Conservation (phyloP, 352 stramenopile genomes). For the Pythium volutum region DNA sequence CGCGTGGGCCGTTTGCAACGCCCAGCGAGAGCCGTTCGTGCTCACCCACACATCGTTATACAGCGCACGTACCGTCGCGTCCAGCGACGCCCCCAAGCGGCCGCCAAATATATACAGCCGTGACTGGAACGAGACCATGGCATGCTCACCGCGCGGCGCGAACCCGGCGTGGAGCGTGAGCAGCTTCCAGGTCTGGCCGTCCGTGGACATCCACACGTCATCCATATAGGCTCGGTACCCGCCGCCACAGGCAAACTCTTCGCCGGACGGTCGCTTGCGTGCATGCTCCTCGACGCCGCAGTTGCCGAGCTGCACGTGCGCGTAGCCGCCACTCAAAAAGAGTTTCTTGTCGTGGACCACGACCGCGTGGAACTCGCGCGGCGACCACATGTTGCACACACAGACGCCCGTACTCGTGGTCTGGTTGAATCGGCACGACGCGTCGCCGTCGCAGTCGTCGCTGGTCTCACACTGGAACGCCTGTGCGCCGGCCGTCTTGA, state of each 20-base stretch:
- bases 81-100: conserved; percentile 33
- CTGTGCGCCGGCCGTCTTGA: conserved; percentile 38
- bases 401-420: conserved; percentile 44
- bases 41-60: conserved; percentile 75
- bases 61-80: conserved; percentile 26
- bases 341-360: conserved; percentile 36
- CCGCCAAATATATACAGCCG: conserved; percentile 59
- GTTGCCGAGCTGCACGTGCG: conserved; percentile 55
- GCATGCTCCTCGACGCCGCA: conserved; percentile 59
- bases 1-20: conserved; percentile 22
- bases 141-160: conserved; percentile 56
- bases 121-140: conserved; percentile 60
- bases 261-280: conserved; percentile 42
- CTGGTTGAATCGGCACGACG: conserved; percentile 50
- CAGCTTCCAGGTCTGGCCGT: conserved; percentile 57
- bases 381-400: conserved; percentile 75
- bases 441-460: conserved; percentile 65
- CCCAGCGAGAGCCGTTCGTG: conserved; percentile 47
- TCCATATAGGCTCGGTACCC: conserved; percentile 66
- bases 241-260: conserved; percentile 66
- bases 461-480: conserved; percentile 58
- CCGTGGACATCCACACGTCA: conserved; percentile 64
- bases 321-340: conserved; percentile 65
- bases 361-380: conserved; percentile 68
- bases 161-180: conserved; percentile 44